phyloP scores from a whole-genome alignment of 2,329 filamentous ascomycete genomes.

The Raffaelea arxii region DNA sequence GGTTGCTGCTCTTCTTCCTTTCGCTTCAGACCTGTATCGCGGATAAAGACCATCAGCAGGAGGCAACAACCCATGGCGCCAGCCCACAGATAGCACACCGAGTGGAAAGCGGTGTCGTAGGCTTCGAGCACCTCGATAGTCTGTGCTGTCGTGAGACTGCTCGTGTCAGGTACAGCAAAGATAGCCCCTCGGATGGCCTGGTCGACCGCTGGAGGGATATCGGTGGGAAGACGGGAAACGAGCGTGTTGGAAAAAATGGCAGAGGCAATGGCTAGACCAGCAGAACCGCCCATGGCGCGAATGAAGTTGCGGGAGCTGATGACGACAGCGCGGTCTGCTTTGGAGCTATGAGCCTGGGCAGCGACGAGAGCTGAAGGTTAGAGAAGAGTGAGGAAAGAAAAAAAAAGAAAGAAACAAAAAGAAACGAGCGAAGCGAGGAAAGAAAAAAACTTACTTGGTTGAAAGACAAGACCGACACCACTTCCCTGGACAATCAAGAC shows the following conservation, averaged over 20 bases:
- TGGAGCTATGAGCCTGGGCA: constrained; percentile 23
- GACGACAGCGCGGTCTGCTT: constrained; percentile 24
- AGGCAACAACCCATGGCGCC: constrained; percentile 1
- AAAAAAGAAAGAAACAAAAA: not conserved
- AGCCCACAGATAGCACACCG: constrained; percentile 1
- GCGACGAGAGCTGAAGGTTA: constrained; percentile 18
- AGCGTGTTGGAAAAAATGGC: constrained; percentile 7
- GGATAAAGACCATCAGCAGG: not conserved
- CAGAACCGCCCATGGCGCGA: constrained; percentile 24
- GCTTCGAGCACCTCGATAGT: not conserved
- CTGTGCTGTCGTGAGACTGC: not conserved
- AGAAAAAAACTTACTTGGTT: constrained; percentile 16
- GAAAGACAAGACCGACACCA: constrained; percentile 23
- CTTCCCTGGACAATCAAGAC: constrained; percentile 22
- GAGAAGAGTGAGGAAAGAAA: not conserved
- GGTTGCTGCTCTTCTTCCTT: not conserved
- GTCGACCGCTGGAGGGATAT: not conserved
- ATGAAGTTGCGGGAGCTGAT: constrained; percentile 27
- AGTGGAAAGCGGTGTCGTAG: not conserved
- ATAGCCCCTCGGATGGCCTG: not conserved
- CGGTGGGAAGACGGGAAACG: not conserved
- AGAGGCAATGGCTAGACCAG: constrained; percentile 20
- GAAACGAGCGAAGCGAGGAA: too few species aligned
- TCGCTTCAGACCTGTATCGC: not conserved
- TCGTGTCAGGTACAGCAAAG: constrained; percentile 1